Base-by-base conservation (phyloP, 73 alveolate genomes). In the Paraurostyla sp. region DNA sequence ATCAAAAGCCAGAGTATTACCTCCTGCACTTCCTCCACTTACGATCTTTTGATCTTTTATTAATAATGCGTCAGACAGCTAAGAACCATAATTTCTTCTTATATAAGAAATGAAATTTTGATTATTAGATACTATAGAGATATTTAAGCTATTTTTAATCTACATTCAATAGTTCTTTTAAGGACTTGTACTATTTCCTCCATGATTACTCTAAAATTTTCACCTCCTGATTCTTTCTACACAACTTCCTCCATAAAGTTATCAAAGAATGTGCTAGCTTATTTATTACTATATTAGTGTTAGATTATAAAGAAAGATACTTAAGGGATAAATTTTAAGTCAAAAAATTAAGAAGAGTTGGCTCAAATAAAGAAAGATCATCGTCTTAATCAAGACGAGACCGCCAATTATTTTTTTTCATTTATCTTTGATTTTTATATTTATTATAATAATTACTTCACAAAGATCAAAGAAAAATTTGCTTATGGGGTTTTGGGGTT, bases 311-410 rank as follows among this genome's bases (percentile, higher is more conserved):
- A n/a, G n/a, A 38, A 38, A 38, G 25, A 38, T 65, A 65, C 82
- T 56, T 18, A 13, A 65, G 35, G 13, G 32, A 6, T 36, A 65
- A 22, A 58, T 65, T 65, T 65, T 65, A 25, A 36, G 82, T 65
- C 20, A 65, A 40, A 38, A 65, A 65, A 40, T 65, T 65, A 22
- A 65, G 82, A 6, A 65, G 58, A 7, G 82, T 65, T 18, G 82
- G 82, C 25, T 65, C 82, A 22, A 65, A 65, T 11, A 65, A 40
- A 36, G 82, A 65, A 9, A 65, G 25, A 38, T 65, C 82, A 38
- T 65, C 82, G 36, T 65, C 82, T 40, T 65, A 32, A 13, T 65
- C 82, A 11, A 65, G 58, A 4, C 82, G 16, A 65, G 40, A 3
- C 22, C 82, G 40, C 82, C 82, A 65, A 30, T 60, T 60, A 16